Conservation (phyloP, 2,329 filamentous ascomycete genomes). For the Cordyceps fumosorosea region DNA sequence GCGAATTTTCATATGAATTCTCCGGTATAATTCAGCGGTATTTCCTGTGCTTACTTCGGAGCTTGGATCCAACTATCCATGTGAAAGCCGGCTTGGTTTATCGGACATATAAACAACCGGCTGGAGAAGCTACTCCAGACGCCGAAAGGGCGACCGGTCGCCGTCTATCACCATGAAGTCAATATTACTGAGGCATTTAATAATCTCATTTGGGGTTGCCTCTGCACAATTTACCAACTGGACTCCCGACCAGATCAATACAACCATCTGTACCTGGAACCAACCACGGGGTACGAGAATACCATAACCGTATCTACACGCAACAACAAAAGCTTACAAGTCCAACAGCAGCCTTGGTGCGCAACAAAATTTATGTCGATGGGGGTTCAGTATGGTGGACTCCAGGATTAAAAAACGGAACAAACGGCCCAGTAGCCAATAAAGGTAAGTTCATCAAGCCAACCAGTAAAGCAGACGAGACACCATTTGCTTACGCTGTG, state of each 20-base stretch:
- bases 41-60: not conserved
- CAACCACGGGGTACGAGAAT: conserved; percentile 34
- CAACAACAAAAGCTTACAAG: not conserved
- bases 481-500: not conserved
- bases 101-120: not conserved
- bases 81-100: too few species aligned
- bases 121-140: not conserved
- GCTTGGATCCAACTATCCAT: too few species aligned
- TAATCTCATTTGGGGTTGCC: not conserved
- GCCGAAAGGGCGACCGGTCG: not conserved
- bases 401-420: conserved; percentile 41
- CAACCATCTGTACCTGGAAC: conserved; percentile 54
- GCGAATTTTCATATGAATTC: not conserved
- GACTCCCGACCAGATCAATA: conserved; percentile 45
- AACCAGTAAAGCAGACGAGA: not conserved
- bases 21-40: not conserved
- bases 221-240: conserved; percentile 42
- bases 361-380: conserved; percentile 59
- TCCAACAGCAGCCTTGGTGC: conserved; percentile 45
- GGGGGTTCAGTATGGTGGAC: conserved; percentile 53
- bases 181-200: not conserved
- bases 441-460: conserved; percentile 32
- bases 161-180: not conserved
- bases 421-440: conserved; percentile 18
- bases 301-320: not conserved